Evolutionary conservation across 805 yeast genomes (phyloP).

Genomic region (Saccharomycopsis fibuligera): DNA sequence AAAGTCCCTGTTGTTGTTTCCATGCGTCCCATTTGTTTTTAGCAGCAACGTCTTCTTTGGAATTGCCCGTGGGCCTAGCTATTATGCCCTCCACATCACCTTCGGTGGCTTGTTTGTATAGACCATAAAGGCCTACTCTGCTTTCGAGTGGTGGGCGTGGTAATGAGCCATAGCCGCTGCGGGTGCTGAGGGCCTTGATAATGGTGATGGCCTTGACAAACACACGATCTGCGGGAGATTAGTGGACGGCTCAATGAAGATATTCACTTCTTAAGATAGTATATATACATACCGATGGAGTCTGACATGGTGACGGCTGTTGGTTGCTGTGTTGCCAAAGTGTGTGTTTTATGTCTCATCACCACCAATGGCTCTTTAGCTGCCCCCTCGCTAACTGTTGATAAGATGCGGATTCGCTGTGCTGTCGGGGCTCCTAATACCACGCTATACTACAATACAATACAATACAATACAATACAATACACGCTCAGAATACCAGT

Average conservation of each 20-base stretch:
- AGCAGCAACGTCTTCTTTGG: slow-evolving; percentile 59
- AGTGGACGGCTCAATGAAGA: background rate
- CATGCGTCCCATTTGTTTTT: slow-evolving; percentile 82
- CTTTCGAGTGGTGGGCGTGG: slow-evolving; percentile 74
- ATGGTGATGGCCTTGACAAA: slow-evolving; percentile 80
- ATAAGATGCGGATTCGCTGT: background rate
- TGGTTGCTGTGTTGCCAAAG: background rate
- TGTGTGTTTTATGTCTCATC: background rate
- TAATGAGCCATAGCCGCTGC: slow-evolving; percentile 53
- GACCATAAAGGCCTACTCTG: slow-evolving; percentile 66
- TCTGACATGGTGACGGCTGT: background rate
- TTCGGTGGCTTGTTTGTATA: slow-evolving; percentile 85
- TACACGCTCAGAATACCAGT: background rate
- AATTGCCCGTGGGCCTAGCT: slow-evolving; percentile 56
- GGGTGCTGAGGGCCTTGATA: slow-evolving; percentile 62
- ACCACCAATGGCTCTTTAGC: background rate
- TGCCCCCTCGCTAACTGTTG: background rate
- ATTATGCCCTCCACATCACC: slow-evolving; percentile 71
- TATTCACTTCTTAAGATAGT: background rate
- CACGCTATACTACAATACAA: background rate
- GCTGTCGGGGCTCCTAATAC: background rate
- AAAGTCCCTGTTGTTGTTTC: slow-evolving; percentile 65
- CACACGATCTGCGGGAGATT: slow-evolving; percentile 48
- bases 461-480: background rate
- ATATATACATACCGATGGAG: background rate